Conservation (phyloP, 352 stramenopile genomes). For the Peronospora belbahrii region DNA sequence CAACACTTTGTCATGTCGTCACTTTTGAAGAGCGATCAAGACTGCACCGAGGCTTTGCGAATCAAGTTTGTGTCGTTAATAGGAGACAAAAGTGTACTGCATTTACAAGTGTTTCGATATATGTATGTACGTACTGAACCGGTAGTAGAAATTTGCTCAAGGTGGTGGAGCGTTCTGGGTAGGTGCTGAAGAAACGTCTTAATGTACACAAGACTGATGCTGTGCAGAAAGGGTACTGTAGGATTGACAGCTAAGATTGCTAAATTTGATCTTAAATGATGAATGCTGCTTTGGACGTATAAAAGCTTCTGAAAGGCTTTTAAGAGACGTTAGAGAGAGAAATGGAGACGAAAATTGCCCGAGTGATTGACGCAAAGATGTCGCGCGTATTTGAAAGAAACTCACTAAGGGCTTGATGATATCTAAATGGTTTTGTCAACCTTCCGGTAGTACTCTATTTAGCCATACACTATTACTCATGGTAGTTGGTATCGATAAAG, state of each 20-base stretch:
- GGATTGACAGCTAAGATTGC: slow-evolving; percentile 15
- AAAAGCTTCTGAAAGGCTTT: slow-evolving; percentile 38
- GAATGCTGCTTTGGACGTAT: slow-evolving; percentile 15
- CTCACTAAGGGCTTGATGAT: too few relatives aligned
- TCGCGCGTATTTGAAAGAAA: too few relatives aligned
- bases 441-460: too few relatives aligned
- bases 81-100: slow-evolving; percentile 41
- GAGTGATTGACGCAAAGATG: slow-evolving; percentile 52
- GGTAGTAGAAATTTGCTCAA: slow-evolving; percentile 9
- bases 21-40: slow-evolving; percentile 30
- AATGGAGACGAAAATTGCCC: slow-evolving; percentile 60
- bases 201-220: not conserved
- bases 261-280: slow-evolving; percentile 7
- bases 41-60: slow-evolving; percentile 37
- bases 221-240: slow-evolving; percentile 19
- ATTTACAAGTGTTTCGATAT: slow-evolving; percentile 36
- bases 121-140: slow-evolving; percentile 27
- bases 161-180: not conserved
- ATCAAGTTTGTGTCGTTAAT: slow-evolving; percentile 73
- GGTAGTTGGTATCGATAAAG: too few relatives aligned
- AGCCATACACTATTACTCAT: too few relatives aligned
- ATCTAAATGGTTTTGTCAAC: too few relatives aligned
- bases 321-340: slow-evolving; percentile 59
- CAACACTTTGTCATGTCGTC: slow-evolving; percentile 41
- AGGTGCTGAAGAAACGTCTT: not conserved